phyloP scores from a whole-genome alignment of 2,329 filamentous ascomycete species.

The Sclerotinia sclerotiorum region DNA sequence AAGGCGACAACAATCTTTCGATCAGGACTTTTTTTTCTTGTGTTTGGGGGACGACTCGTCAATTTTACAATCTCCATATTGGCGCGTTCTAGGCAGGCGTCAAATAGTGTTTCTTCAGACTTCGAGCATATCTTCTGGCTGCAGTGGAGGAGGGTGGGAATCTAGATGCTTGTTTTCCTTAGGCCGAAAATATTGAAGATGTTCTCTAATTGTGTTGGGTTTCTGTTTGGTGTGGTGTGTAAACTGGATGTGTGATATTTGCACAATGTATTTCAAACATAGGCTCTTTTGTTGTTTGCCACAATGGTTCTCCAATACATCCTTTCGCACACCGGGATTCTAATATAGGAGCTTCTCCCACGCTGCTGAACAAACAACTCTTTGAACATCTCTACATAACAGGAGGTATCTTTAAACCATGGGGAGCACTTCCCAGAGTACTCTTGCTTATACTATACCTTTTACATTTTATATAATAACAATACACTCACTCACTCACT shows the following conservation, averaged over 20 bases:
- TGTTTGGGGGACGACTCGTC: constrained; percentile 24
- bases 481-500: no score
- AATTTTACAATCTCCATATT: constrained; percentile 26
- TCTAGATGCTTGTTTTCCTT: constrained; percentile 22
- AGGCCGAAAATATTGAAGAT: constrained; percentile 12
- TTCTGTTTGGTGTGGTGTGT: not conserved
- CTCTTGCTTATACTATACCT: no score
- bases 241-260: not conserved
- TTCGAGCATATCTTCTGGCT: constrained; percentile 26
- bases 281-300: not conserved
- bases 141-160: constrained; percentile 19
- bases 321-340: no score
- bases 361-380: no score
- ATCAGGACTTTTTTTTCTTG: constrained; percentile 25
- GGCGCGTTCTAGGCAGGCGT: constrained; percentile 38
- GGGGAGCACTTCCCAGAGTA: no score
- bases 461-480: no score
- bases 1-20: constrained; percentile 19
- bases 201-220: not conserved
- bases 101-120: constrained; percentile 28
- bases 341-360: no score
- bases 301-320: no score
- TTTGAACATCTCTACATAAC: no score
- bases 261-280: constrained; percentile 13
- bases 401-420: no score